Base-by-base conservation (phyloP, 2,329 filamentous ascomycete genomes). In the Microascus cirrosus region DNA sequence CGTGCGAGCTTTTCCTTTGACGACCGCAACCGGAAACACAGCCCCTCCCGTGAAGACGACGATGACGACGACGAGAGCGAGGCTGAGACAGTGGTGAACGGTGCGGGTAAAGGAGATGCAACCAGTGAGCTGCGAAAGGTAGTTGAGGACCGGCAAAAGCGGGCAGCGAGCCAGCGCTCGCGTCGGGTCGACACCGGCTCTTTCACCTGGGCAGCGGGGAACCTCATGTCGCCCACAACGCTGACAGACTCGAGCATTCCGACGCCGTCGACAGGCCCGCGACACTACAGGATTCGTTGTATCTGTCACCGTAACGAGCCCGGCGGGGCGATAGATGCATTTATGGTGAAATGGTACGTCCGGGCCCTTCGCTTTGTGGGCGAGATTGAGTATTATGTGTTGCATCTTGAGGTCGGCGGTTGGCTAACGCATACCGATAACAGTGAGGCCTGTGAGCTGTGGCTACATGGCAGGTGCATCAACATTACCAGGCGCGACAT, bases 371-470 rank as follows among this genome's bases (percentile, higher is more conserved):
- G n/a, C 22, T 25, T n/a, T 2, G 35, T 11, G 53, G 20, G 45
- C 20, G 45, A 50, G 20, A n/a, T 24, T 50, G 45, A 4, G 20
- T 50, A 22, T 24, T n/a, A 20, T 20, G 45, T 24, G 45, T 50
- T 50, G 45, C n/a, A 13, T 24, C 45, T 50, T 50, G 20, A 32
- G 45, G 22, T 13, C 13, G 5, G 6, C 22, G 18, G 45, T 50
- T 22, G 11, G 45, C 45, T 50, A 24, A 50, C 45, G 3, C 22
- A n/a, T 22, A 22, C 20, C 10, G 36, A 42, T 13, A 12, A 20
- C 63, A 86, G 83, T 64, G 79, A 85, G 69, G 82, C 81, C 25
- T 86, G 83, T 65, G 82, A 85, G 64, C 79, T 83, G 73, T 84
- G 79, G 76, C 77, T 85, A 34, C 83, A 86, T 65, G 81, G 80